Conservation (phyloP, 2,329 filamentous ascomycete species). For the Aureobasidium sp. region DNA sequence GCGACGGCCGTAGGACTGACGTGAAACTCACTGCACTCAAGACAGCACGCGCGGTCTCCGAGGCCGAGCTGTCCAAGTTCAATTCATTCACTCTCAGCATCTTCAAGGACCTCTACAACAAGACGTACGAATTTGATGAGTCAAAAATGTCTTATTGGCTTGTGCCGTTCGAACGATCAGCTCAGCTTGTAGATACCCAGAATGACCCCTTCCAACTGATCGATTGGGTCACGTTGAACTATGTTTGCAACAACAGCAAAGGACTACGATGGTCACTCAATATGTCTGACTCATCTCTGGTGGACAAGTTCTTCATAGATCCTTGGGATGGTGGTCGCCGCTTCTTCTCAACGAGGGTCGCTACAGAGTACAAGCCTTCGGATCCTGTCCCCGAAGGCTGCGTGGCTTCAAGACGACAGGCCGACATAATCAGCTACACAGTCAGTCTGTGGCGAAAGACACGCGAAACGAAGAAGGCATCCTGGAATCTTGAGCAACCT, state of each 20-base stretch:
- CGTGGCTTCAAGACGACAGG: slow-evolving; percentile 34
- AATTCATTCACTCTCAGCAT: slow-evolving; percentile 66
- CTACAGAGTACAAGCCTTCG: slow-evolving; percentile 51
- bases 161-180: slow-evolving; percentile 46
- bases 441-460: slow-evolving; percentile 65
- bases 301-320: slow-evolving; percentile 50
- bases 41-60: slow-evolving; percentile 38
- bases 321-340: slow-evolving; percentile 51
- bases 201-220: slow-evolving; percentile 31
- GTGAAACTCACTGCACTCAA: slow-evolving; percentile 45
- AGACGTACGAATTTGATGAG: slow-evolving; percentile 61
- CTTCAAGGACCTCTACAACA: slow-evolving; percentile 84
- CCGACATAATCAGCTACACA: slow-evolving; percentile 73
- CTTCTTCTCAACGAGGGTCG: slow-evolving; percentile 46
- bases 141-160: slow-evolving; percentile 76
- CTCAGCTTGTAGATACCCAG: not conserved
- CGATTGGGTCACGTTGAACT: slow-evolving; percentile 55
- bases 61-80: slow-evolving; percentile 48
- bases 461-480: slow-evolving; percentile 34
- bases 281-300: slow-evolving; percentile 35
- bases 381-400: slow-evolving; percentile 58
- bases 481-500: slow-evolving; percentile 64
- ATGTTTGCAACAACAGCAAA: slow-evolving; percentile 31
- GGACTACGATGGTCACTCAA: slow-evolving; percentile 41
- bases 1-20: slow-evolving; percentile 52